These are phyloP conservation scores for Breviolum minutum DNA, from an alignment of 73 alveolate species.

Conservation along the genomic window DNA sequence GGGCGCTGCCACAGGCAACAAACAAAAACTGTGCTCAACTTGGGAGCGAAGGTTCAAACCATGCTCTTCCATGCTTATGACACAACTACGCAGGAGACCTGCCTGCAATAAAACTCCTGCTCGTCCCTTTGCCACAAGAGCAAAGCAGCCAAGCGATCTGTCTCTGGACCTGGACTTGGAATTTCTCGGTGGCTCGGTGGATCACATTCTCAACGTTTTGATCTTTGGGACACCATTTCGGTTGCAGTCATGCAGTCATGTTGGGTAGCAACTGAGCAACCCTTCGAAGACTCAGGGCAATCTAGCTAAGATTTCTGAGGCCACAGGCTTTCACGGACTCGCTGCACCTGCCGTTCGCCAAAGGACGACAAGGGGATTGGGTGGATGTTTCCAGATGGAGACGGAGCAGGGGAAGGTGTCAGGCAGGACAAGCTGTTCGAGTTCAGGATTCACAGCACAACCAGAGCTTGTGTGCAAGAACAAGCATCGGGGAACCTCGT, in stretches of 20 bases:
- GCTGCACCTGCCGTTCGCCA: conserved; percentile 32
- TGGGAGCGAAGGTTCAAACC: no score
- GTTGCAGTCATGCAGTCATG: neutral
- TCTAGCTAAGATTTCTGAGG: neutral
- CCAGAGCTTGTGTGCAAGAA: neutral
- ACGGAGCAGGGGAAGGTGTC: no score
- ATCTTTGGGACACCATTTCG: no score
- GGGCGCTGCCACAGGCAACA: no score
- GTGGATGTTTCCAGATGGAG: no score
- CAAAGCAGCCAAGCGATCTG: conserved; percentile 70
- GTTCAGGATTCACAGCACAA: neutral
- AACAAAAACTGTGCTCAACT: no score
- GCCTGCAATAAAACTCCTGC: conserved; percentile 93
- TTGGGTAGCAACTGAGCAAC: no score
- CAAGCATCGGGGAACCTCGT: neutral
- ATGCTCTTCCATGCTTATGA: no score
- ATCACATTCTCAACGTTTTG: no score
- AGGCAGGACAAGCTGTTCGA: neutral
- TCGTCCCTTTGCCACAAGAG: conserved; percentile 76
- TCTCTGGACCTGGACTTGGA: conserved; percentile 1
- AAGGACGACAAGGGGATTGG: neutral
- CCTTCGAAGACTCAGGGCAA: neutral
- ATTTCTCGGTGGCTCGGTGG: no score
- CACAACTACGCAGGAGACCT: neutral
- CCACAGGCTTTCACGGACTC: conserved; percentile 47